Evolutionary conservation across 345 rosid genomes (phyloP).

Genomic region (Populus davidiana): DNA sequence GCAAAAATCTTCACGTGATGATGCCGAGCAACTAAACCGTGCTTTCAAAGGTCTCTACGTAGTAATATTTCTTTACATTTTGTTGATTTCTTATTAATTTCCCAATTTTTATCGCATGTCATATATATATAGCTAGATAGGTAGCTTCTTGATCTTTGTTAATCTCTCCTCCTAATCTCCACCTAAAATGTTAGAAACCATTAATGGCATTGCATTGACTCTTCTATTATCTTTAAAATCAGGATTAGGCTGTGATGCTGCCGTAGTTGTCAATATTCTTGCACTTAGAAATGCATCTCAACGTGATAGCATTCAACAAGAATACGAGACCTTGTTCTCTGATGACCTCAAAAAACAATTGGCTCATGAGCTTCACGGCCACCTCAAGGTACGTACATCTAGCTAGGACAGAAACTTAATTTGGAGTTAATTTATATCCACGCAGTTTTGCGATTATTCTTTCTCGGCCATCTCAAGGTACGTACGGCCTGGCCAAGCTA

Average conservation of each 20-base stretch:
- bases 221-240: background rate
- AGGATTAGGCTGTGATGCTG: constrained; percentile 62
- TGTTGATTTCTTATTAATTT: background rate
- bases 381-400: constrained; percentile 45
- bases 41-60: constrained; percentile 52
- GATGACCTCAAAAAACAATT: constrained; percentile 48
- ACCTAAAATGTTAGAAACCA: background rate
- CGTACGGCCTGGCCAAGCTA: no score
- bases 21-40: constrained; percentile 46
- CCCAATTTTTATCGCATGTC: background rate
- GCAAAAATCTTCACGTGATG: constrained; percentile 46
- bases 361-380: constrained; percentile 55
- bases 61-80: background rate
- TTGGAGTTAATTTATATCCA: background rate
- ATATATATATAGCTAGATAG: background rate
- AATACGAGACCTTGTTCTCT: constrained; percentile 47
- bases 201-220: background rate
- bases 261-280: constrained; percentile 44
- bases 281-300: constrained; percentile 51
- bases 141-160: background rate
- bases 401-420: background rate
- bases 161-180: background rate
- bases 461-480: constrained; percentile 62
- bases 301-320: constrained; percentile 56
- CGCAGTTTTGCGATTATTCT: no score